Base-by-base conservation (phyloP, 2,329 filamentous ascomycete genomes). In the Arthrobotrys pseudoclavata region DNA sequence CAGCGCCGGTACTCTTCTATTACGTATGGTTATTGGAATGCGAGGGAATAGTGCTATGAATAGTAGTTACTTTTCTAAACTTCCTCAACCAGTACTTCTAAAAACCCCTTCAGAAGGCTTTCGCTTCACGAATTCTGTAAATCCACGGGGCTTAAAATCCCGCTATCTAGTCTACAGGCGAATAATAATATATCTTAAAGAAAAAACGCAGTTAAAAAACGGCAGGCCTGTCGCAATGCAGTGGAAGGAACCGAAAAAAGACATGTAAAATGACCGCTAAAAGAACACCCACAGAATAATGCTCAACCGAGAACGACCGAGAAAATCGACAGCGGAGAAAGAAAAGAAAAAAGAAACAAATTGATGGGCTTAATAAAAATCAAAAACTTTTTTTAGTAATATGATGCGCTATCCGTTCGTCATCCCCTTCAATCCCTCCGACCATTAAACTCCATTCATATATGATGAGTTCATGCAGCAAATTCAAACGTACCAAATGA, bases 241-340 rank as follows among this genome's bases (percentile, higher is more conserved):
- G 31, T 53, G 50, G 55, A 24, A 24, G 18, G 22, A 60, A 24
- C 24, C 18, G 7, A 53, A 57, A 57, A 22, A 13, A 4, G 3
- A 22, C n/a, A 18, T 12, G 29, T 22, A 57, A 20, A 57, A 57
- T 34, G 50, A 37, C 52, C 72, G 72, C 72, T 76, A 76, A 76
- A 70, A 52, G 18, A 76, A 64, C 55, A 45, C 45, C 66, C 72
- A 76, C 7, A 69, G 50, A 67, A 66, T 69, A 62, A 70, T 69
- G 55, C 57, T 57, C 57, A 31, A 60, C 34, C 20, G 55, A 60
- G 7, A 60, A 29, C 18, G 22, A 29, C n/a, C 13, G 10, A 20
- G 42, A 29, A 24, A 45, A 60, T 42, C 4, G 52, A 18, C 12
- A 40, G 48, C 12, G 24, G 22, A 18, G 31, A 37, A 34, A 12